A percentile compares a stretch with the other conserved stretches of the same genome.
These are phyloP conservation scores for Eruca vesicaria DNA, from an alignment of 441 rosid species.

Conservation along the genomic window DNA sequence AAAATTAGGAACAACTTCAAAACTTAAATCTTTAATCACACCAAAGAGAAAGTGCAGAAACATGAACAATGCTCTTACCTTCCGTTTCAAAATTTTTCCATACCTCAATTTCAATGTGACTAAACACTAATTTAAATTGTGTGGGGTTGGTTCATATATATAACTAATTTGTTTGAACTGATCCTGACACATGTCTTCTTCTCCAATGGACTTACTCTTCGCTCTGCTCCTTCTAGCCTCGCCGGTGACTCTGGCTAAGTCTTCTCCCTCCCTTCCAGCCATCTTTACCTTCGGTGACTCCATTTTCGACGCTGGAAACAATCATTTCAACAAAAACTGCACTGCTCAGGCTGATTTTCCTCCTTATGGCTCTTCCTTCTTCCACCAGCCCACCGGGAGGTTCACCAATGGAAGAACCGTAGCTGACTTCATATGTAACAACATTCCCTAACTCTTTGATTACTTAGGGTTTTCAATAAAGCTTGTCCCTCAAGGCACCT, in stretches of 20 bases:
- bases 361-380: conserved; percentile 60
- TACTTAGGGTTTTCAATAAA: neutral
- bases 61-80: conserved; percentile 34
- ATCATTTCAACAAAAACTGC: conserved; percentile 56
- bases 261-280: conserved; percentile 38
- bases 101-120: neutral
- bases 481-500: conserved; percentile 19
- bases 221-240: conserved; percentile 7
- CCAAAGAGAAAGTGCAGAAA: conserved; percentile 11
- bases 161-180: neutral
- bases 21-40: conserved; percentile 32
- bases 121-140: neutral
- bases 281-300: conserved; percentile 60
- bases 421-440: conserved; percentile 60
- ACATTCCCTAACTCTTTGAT: neutral
- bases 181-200: conserved; percentile 9
- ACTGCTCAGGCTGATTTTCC: conserved; percentile 63
- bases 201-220: conserved; percentile 32
- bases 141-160: neutral
- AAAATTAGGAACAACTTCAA: conserved; percentile 9
- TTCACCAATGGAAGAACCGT: conserved; percentile 72
- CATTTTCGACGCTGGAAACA: conserved; percentile 63
- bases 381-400: conserved; percentile 62
- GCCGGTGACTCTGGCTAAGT: neutral
- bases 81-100: conserved; percentile 28